Conservation (phyloP, 192 early-diverging fungal species). For the Coemansia sp. region DNA sequence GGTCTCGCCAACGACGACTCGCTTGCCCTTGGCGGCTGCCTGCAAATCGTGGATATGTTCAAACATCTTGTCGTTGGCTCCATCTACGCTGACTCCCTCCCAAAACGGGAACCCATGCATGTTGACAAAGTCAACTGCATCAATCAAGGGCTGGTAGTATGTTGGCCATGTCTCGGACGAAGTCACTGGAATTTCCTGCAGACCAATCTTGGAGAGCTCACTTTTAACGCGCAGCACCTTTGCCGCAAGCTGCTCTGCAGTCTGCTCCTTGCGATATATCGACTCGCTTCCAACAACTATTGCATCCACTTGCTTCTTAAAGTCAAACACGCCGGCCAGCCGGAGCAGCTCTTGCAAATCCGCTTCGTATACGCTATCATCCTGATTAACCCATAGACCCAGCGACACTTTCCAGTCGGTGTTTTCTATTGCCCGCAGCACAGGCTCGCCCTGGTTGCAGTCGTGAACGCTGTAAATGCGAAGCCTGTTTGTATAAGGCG, state of each 20-base stretch:
- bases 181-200: conserved; percentile 31
- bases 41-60: conserved; percentile 46
- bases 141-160: conserved; percentile 44
- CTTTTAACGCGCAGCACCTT: conserved; percentile 51
- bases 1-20: conserved; percentile 57
- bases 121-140: conserved; percentile 54
- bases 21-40: conserved; percentile 46
- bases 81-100: conserved; percentile 43
- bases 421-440: conserved; percentile 58
- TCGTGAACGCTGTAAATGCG: conserved; percentile 60
- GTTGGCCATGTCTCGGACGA: conserved; percentile 35
- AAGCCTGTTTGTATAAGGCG: conserved; percentile 53
- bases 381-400: conserved; percentile 60
- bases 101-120: conserved; percentile 66
- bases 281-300: conserved; percentile 60
- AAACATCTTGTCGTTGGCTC: conserved; percentile 54
- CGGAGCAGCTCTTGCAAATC: conserved; percentile 33
- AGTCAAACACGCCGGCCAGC: conserved; percentile 24
- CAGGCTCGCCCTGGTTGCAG: conserved; percentile 58
- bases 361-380: conserved; percentile 32
- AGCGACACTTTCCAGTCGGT: conserved; percentile 57
- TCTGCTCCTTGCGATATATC: conserved; percentile 53
- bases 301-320: conserved; percentile 49
- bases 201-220: conserved; percentile 29
- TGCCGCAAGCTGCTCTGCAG: conserved; percentile 24